Evolutionary conservation across 352 stramenopile genomes (phyloP), one percentile per base, ranked within the genome.

Genomic region (Peronospora destructor): DNA sequence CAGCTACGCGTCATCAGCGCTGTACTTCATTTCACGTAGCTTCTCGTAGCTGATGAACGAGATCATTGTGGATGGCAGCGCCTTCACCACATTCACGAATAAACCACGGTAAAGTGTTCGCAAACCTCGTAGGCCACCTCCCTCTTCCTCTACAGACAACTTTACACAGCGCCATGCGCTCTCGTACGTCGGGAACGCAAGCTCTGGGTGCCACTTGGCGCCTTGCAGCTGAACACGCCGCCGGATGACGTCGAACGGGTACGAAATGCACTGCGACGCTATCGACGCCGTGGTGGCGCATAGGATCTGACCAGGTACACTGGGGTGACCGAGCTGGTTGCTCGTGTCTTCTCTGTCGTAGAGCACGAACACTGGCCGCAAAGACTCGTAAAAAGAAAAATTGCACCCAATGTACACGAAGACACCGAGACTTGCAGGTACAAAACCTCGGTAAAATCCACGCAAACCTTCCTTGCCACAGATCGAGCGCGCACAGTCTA

Each of bases 331-430:
- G 0, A 88, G 62, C 41, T 79, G 66, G 32, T 76, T 70, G 23
- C 59, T 68, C 7, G 59, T 74, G 10, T 66, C 62, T 46, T 82
- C 69, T 0, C 60, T 82, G 56, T 89, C 73, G 65, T 91, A 89
- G 13, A 89, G 56, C 44, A 89, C 72, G 25, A 92, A 86, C 16
- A 84, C 66, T 11, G 83, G 83, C 0, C 83, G 76, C n/a, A 91
- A 55, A 29, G 71, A 86, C 58, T 91, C 83, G 56, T 94, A 94
- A 11, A 91, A 76, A 11, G 81, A 66, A 56, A 87, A 84, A 56
- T 90, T 91, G 53, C 78, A 82, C 30, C 83, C 83, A 34, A 91
- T 91, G 68, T 91, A 94, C 29, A 68, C 69, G 49, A 87, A 88
- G 7, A 87, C 73, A 4, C 83, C 83, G 34, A 91, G 55, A 50